Evolutionary conservation across 164 flowering plant genomes (phyloP), one percentile per base, ranked within the genome.

Genomic region (Amborella trichopoda): DNA sequence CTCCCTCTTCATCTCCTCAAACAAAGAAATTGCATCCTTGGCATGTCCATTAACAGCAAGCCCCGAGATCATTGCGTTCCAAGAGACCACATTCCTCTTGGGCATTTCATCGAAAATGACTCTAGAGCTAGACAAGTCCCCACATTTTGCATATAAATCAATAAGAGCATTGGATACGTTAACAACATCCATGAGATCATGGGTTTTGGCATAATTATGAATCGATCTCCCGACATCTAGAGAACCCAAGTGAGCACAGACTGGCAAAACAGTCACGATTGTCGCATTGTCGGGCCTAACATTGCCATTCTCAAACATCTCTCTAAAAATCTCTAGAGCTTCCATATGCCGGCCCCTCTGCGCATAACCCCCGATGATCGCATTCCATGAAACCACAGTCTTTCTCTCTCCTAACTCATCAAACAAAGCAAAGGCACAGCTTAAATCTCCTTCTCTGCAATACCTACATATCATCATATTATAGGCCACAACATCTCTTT

Each of bases 391-490:
- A 18, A 82, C 80, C 34, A 74, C 37, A 47, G 56, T 78, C n/a
- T n/a, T n/a, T 45, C 76, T 55, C 30, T 73, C 81, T 0, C 52
- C 62, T 95, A 82, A 82, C 44, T 50, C 48, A 63, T 64, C 61
- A 55, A 89, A 89, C 21, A 80, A 28, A 43, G 14, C 2, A 34
- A 80, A 43, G 1, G 93, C 97, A 58, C 20, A 64, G 1, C 75
- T 81, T 5, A 78, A 59, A 47, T 80, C 56, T 2, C 93, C 95
- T 40, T 9, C 45, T 27, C 63, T 73, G 50, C 80, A 85, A 64
- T 61, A 85, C 67, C 94, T 93, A 20, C 61, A 69, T 54, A 84
- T 65, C 76, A 88, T 72, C 72, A 84, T 55, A 52, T 84, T 84
- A 86, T 87, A 84, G 62, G 67, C 72, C 25, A 84, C 58, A 19